phyloP scores from a whole-genome alignment of 306 rosid species.

The Hippophae gyantsensis region DNA sequence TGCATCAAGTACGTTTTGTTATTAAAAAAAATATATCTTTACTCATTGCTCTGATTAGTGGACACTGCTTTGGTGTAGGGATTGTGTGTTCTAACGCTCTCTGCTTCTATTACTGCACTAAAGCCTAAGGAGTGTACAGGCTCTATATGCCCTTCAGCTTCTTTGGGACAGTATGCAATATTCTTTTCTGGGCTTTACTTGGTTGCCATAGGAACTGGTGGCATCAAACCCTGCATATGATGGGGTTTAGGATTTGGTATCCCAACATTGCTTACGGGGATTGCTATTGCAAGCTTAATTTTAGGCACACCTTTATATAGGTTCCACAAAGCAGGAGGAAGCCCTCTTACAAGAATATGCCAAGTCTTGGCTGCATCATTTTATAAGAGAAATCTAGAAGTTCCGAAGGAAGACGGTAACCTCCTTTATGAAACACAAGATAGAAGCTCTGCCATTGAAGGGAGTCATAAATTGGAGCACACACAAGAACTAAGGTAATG shows the following conservation, averaged over 20 bases:
- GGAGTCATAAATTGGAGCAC: constrained; percentile 23
- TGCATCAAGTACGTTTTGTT: too few relatives aligned
- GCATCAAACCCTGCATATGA: constrained; percentile 32
- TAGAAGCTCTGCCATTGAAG: constrained; percentile 14
- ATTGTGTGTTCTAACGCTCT: constrained; percentile 20
- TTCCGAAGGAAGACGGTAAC: constrained; percentile 13
- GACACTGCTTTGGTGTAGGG: constrained; percentile 14
- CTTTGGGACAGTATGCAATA: constrained; percentile 20
- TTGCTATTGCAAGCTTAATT: constrained; percentile 22
- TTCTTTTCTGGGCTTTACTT: constrained; percentile 24
- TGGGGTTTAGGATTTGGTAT: constrained; percentile 32
- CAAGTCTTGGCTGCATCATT: constrained; percentile 27
- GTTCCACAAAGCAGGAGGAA: constrained; percentile 28
- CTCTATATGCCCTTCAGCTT: constrained; percentile 18
- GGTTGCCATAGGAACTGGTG: constrained; percentile 30
- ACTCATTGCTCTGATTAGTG: background rate
- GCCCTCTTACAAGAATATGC: constrained; percentile 24
- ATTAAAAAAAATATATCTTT: background rate
- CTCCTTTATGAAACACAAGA: constrained; percentile 20
- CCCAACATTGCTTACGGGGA: constrained; percentile 18
- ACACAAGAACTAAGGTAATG: constrained; percentile 21
- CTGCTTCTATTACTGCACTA: constrained; percentile 23
- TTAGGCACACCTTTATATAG: constrained; percentile 26
- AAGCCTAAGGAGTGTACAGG: constrained; percentile 19
- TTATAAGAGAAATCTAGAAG: constrained; percentile 12